Percentiles rank a stretch among this genome's conserved stretches.
phyloP scores from a whole-genome alignment of 1,284 basidiomycete genomes.

The Rhodotorula sp. region DNA sequence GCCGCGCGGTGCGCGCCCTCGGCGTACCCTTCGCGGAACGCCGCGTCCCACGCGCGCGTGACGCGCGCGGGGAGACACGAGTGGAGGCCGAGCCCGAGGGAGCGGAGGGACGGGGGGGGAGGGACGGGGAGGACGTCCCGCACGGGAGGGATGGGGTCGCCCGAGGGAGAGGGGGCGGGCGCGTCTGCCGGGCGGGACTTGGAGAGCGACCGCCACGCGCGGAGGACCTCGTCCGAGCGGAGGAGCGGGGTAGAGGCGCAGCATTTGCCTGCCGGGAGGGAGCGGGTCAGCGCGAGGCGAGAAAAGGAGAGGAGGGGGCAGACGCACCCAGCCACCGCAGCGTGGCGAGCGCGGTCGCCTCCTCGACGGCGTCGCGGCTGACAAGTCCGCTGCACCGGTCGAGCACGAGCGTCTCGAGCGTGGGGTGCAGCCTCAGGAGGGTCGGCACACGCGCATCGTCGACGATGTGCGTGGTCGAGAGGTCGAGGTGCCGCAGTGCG shows the following conservation, averaged over 20 bases:
- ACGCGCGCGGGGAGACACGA: not conserved
- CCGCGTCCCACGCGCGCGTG: conserved; percentile 11
- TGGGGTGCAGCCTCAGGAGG: conserved; percentile 20
- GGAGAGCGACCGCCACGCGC: conserved; percentile 28
- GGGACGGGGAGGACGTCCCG: conserved; percentile 34
- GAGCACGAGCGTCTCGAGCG: conserved; percentile 25
- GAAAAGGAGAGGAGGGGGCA: not conserved
- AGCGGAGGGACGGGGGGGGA: conserved; percentile 11
- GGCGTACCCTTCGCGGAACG: conserved; percentile 22
- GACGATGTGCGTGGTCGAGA: conserved; percentile 43
- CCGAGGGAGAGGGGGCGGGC: conserved; percentile 6
- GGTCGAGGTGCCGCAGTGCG: conserved; percentile 37
- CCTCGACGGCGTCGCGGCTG: conserved; percentile 17
- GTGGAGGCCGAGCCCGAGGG: conserved; percentile 33
- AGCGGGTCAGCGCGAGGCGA: too few species aligned
- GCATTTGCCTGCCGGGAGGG: conserved; percentile 4
- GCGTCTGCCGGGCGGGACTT: conserved; percentile 30
- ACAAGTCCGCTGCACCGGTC: conserved; percentile 38
- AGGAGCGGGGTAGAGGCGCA: conserved; percentile 20
- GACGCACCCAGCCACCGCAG: conserved; percentile 33
- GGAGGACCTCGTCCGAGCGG: conserved; percentile 23
- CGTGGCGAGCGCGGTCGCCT: conserved; percentile 25
- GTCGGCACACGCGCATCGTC: conserved; percentile 28
- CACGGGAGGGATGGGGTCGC: conserved; percentile 13
- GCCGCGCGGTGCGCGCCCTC: conserved; percentile 16